Evolutionary conservation across 805 yeast genomes (phyloP).

Genomic region (Nakazawaea siamensis): DNA sequence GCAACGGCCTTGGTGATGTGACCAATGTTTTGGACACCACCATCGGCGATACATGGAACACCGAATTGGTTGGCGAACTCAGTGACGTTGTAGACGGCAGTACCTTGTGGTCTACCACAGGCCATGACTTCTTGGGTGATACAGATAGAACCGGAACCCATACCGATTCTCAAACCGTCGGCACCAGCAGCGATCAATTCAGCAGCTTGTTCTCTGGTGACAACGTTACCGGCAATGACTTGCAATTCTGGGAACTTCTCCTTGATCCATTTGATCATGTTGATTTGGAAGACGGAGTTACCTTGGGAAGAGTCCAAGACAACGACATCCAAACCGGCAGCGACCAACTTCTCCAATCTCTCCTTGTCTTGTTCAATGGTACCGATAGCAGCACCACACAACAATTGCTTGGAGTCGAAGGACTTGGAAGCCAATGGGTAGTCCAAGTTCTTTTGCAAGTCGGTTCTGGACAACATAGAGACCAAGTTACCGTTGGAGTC

Average conservation of each 20-base stretch:
- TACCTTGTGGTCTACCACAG: constrained; percentile 99
- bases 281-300: constrained; percentile 88
- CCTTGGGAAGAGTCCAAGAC: constrained; percentile 96
- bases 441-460: constrained; percentile 89
- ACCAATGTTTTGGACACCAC: constrained; percentile 98
- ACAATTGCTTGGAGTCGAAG: constrained; percentile 83
- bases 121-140: constrained; percentile 99
- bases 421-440: constrained; percentile 96
- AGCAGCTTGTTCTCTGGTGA: constrained; percentile 98
- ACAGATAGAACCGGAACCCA: constrained; percentile 99
- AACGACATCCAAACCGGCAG: constrained; percentile 96
- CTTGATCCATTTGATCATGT: constrained; percentile 91
- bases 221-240: constrained; percentile 97
- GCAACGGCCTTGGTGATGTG: constrained; percentile 96
- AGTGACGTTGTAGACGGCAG: constrained; percentile 91
- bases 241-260: constrained; percentile 67
- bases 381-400: constrained; percentile 99
- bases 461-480: constrained; percentile 89
- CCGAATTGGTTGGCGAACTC: constrained; percentile 94
- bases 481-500: constrained; percentile 70
- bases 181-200: constrained; percentile 91
- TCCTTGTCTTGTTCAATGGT: constrained; percentile 83
- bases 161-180: constrained; percentile 97
- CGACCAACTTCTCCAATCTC: constrained; percentile 78
- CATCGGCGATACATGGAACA: constrained; percentile 98